Base-by-base conservation (phyloP, 441 rosid genomes). In the Erysimum cheiri region DNA sequence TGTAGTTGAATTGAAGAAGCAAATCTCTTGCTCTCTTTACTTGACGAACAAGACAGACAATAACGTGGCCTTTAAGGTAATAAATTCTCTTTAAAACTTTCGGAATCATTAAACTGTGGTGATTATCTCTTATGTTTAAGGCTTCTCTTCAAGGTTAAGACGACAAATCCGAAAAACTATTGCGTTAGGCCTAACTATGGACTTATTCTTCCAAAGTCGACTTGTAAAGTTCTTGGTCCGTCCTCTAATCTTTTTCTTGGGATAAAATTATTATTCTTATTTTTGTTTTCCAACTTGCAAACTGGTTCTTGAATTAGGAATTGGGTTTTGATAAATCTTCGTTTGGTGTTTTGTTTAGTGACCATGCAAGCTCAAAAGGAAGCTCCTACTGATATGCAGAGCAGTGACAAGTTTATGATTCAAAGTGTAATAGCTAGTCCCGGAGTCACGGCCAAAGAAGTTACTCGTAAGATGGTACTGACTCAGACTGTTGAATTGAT, bases 301-400 rank as follows among this genome's bases (percentile, higher is more conserved):
- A 19, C 44, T n/a, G 1, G 29, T 49, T 9, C 58, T 32, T 10
- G 32, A 32, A 58, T 41, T 26, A 13, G 13, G 68, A 10, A 4
- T 22, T 48, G 24, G 29, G 11, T 48, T 26, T 26, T 26, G 1
- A 26, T 6, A 48, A 22, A 22, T n/a, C 24, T 24, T 26, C n/a
- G 5, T 41, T 41, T 41, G 15, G 22, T 47, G 14, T 41, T 75
- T 22, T 62, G 66, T 62, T n/a, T 76, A 87, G 98, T 92, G 64
- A 87, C 96, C 35, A 90, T 87, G 97, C 98, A 90, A 88, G 92
- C 97, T 19, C 97, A 84, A 60, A 89, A 85, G 77, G 98, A 93
- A 82, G 76, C 74, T 37, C 97, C 94, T 29, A 81, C 78, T 58
- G 96, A 88, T 67, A 69, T 89, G 93, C 96, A 86, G 75, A 88